phyloP scores from a whole-genome alignment of 371 early-diverging fungal species.

The Rhizopus sp. region DNA sequence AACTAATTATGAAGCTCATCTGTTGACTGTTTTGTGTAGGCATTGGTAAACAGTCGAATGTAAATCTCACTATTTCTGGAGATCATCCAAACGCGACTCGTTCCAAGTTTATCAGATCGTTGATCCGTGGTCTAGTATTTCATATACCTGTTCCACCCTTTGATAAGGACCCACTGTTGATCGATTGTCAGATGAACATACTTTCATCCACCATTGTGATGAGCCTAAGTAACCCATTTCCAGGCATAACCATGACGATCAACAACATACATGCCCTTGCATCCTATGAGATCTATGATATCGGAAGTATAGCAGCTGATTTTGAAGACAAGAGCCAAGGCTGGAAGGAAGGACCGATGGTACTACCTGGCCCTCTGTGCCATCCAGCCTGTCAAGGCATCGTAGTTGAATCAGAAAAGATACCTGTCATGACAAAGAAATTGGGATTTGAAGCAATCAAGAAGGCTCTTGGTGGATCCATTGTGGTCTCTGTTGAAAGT shows the following conservation, averaged over 20 bases:
- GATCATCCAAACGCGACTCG: constrained; percentile 38
- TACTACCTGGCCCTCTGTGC: constrained; percentile 25
- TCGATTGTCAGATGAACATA: constrained; percentile 44
- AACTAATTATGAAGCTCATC: not conserved
- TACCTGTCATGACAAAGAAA: constrained; percentile 42
- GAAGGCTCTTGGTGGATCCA: constrained; percentile 43
- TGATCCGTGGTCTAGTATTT: constrained; percentile 36
- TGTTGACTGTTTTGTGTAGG: constrained; percentile 11
- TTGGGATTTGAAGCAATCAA: constrained; percentile 42
- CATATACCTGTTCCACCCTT: constrained; percentile 35
- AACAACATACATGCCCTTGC: constrained; percentile 44
- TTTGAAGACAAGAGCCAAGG: constrained; percentile 34
- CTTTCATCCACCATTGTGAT: constrained; percentile 45
- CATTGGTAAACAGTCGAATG: constrained; percentile 12
- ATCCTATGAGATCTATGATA: constrained; percentile 26
- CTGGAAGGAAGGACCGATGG: constrained; percentile 24
- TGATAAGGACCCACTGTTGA: constrained; percentile 32
- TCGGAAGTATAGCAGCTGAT: constrained; percentile 39
- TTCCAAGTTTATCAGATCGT: constrained; percentile 22
- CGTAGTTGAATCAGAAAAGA: constrained; percentile 36
- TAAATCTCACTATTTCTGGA: constrained; percentile 42
- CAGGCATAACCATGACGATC: constrained; percentile 34
- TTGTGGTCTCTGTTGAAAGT: constrained; percentile 41
- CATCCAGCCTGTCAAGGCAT: constrained; percentile 21
- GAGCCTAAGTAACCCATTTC: constrained; percentile 47